Evolutionary conservation across 345 rosid species (phyloP), one percentile per base, ranked within the genome.

Genomic region (Salix dunnii): DNA sequence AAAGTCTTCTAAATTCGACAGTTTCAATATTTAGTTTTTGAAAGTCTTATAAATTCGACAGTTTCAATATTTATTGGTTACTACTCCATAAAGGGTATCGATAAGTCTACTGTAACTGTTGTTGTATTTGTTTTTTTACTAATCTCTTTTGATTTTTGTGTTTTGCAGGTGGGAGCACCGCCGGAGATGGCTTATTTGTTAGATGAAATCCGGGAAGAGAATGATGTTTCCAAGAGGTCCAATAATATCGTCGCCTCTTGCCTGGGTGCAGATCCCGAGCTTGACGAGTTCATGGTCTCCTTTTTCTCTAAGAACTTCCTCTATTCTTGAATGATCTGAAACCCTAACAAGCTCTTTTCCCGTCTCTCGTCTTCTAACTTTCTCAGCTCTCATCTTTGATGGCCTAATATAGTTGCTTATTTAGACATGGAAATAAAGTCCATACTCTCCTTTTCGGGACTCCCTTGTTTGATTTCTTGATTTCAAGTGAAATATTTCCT

Each of bases 251-350:
- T 58, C 70, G 42, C 86, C 46, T 55, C 80, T 48, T 60, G 77
- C 75, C 78, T 74, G 60, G 91, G 83, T 49, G 75, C 76, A 53
- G 89, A 89, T 83, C 92, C 88, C 48, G 90, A 87, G 83, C 92
- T 89, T 17, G 92, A 89, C 81, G 85, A 89, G 69, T 89, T 89
- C 86, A 89, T 89, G 92, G 92, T 89, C 68, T 73, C 75, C 69
- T 33, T 48, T 67, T 49, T 16, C 17, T 10, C 23, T 8, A 10
- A 55, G 1, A 9, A 21, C 61, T 55, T 55, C 38, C 27, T 67
- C 27, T 61, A 18, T 60, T 13, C 55, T 53, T 28, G 46, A 36
- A 33, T 25, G 35, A 11, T 7, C 21, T 25, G 11, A 55, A 55
- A 55, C 61, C 61, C 61, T 21, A 55, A 55, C 9, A 55, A 55